Evolutionary conservation across 2,329 filamentous ascomycete genomes (phyloP), one percentile per base, ranked within the genome.

Genomic region (Shiraia bambusicola): DNA sequence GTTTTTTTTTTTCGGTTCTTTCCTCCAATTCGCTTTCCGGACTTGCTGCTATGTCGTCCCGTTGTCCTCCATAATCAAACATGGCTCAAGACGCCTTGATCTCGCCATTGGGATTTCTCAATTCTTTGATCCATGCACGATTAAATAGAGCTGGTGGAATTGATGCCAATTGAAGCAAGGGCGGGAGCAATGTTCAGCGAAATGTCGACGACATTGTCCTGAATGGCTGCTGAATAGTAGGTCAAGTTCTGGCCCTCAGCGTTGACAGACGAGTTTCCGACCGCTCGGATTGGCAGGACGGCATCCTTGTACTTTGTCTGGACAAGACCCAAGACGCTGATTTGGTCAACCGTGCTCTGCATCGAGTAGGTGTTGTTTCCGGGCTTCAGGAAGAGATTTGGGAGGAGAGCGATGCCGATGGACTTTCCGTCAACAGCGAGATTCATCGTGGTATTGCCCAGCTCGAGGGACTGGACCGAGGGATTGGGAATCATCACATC

Each of bases 401-500:
- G 69, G 47, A 87, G 75, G 47, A 73, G 77, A 6, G 80, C 68
- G 28, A 68, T 76, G 37, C 84, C 84, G 47, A 86, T 72, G 1
- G 69, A 49, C 31, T 66, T 52, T 32, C 71, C 75, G 31, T 76
- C 72, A 37, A 83, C 73, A 54, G 72, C 79, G 58, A 81, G 81
- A 65, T 74, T 68, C 66, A 86, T 84, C 19, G 77, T 78, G 26
- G 80, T 72, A 55, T 86, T 84, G 54, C 84, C 84, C 73, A 87
- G 77, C 25, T 84, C 77, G 37, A 87, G 73, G n/a, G 76, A 80
- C 59, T 84, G 75, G 37, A 79, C 67, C 1, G 83, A 84, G 6
- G 74, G 76, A 64, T 87, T 88, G 51, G 81, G 82, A 36, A 87
- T 82, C 42, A 72, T 71, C 42, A 77, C 76, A 11, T 71, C 76